Base-by-base conservation (phyloP, 1,284 basidiomycete genomes). In the Leucoagaricus sp. region DNA sequence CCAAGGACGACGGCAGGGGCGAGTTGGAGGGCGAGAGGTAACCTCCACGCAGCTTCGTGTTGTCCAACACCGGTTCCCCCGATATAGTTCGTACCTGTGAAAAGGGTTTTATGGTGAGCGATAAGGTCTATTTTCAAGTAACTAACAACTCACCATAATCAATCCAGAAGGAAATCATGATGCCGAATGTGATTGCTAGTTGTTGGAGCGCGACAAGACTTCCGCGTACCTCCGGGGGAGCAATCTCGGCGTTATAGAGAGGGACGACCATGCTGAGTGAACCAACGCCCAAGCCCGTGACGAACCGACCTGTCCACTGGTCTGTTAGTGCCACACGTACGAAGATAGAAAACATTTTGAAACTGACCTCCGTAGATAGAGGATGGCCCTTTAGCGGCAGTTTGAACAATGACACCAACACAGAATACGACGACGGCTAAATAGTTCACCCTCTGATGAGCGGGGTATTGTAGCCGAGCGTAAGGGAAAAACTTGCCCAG, bases 181-280 rank as follows among this genome's bases (percentile, higher is more conserved):
- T 88, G 26, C 86, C 86, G 63, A 88, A 88, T 1, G 88, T 88
- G 66, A 93, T 93, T 3, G 87, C 85, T 10, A 93, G 76, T 66
- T 93, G 91, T 67, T 93, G 91, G 12, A 94, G 80, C 2, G 89
- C 89, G 42, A 93, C 90, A 34, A 93, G 76, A 64, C 87, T 87
- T 7, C 91, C 91, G 61, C 91, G 84, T 21, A 94, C 88, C 71
- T 93, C 91, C 1, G 91, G 88, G 19, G 91, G 89, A 1, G 89
- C 86, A 44, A 93, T 80, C 69, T 74, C 73, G 38, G 66, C 83
- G 72, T 93, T 93, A 78, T 91, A 93, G 8, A 90, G 72, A 6
- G 89, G 89, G 10, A 91, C 86, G 26, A 79, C 79, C 83, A 89
- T 88, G 64, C 85, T 87, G 40, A 91, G 74, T 2, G 87, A 86